Conservation (phyloP, 768 basidiomycete genomes). For the Phlebiopsis gigantea region DNA sequence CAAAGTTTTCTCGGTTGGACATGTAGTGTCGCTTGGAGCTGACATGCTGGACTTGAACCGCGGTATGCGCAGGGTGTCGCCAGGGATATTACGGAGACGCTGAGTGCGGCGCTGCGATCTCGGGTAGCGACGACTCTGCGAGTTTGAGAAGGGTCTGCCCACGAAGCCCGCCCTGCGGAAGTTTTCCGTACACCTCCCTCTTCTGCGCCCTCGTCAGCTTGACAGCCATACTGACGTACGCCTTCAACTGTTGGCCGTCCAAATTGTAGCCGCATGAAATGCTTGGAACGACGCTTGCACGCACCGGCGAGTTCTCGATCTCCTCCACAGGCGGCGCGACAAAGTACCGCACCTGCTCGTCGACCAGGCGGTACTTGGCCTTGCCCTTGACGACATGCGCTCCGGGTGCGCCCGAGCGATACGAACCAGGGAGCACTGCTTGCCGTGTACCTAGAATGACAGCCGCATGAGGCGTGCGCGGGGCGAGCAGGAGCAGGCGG, state of each 20-base stretch:
- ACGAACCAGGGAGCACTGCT: conserved; percentile 76
- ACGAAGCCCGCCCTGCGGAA: conserved; percentile 29
- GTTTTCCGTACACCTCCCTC: conserved; percentile 27
- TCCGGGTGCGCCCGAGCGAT: conserved; percentile 85
- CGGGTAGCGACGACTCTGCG: conserved; percentile 6
- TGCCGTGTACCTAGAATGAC: conserved; percentile 66
- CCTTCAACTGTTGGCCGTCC: conserved; percentile 47
- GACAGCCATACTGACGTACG: conserved; percentile 54
- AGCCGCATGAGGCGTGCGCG: neutral
- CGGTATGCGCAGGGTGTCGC: neutral
- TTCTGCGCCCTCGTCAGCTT: conserved; percentile 28
- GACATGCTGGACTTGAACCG: neutral
- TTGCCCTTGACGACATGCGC: conserved; percentile 74
- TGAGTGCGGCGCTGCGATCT: neutral
- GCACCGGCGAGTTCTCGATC: conserved; percentile 51
- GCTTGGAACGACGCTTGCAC: conserved; percentile 22
- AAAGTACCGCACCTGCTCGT: conserved; percentile 79
- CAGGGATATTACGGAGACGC: neutral
- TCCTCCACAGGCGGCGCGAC: conserved; percentile 72
- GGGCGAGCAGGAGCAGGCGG: neutral
- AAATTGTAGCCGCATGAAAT: neutral
- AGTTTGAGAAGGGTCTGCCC: conserved; percentile 25
- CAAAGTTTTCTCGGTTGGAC: too few relatives aligned
- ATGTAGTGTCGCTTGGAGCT: neutral
- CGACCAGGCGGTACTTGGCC: conserved; percentile 75